These are phyloP conservation scores for Chlorella variabilis DNA, from an alignment of 163 green algal species.

Conservation along the genomic window DNA sequence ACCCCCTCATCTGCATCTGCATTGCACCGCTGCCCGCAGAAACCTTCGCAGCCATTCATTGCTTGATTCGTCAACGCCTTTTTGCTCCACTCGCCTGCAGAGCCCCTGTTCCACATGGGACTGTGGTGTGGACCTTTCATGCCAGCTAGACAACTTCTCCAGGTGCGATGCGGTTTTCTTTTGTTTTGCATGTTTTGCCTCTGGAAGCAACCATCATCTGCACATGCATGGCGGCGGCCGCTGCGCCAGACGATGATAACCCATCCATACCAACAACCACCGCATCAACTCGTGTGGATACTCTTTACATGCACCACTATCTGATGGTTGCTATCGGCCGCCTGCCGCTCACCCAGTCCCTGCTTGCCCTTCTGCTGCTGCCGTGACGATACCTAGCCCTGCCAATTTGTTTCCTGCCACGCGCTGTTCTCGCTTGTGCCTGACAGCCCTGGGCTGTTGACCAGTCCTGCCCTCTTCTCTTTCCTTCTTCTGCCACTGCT, in stretches of 20 bases:
- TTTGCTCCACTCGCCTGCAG: too few relatives aligned
- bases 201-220: not conserved
- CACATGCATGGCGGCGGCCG: not conserved
- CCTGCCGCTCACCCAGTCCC: not conserved
- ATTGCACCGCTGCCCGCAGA: too few relatives aligned
- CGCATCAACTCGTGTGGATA: slow-evolving; percentile 41
- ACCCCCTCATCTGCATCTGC: not conserved
- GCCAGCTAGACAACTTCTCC: too few relatives aligned
- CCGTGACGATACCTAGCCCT: not conserved
- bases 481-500: not conserved
- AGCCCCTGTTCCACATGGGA: too few relatives aligned
- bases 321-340: too few relatives aligned
- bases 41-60: too few relatives aligned
- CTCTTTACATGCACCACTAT: slow-evolving; percentile 60
- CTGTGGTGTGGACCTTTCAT: too few relatives aligned
- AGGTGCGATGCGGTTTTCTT: too few relatives aligned
- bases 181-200: too few relatives aligned
- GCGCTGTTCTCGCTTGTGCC: not conserved
- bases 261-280: slow-evolving; percentile 43
- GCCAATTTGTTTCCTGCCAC: slow-evolving; percentile 1
- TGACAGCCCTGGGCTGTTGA: not conserved
- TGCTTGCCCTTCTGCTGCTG: not conserved
- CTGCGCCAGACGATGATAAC: slow-evolving; percentile 38
- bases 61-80: not conserved
- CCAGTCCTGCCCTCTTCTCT: not conserved